Percentiles rank a stretch among this genome's conserved stretches.
Evolutionary conservation across 768 basidiomycete genomes (phyloP).

Genomic region (Leccinum boreale): DNA sequence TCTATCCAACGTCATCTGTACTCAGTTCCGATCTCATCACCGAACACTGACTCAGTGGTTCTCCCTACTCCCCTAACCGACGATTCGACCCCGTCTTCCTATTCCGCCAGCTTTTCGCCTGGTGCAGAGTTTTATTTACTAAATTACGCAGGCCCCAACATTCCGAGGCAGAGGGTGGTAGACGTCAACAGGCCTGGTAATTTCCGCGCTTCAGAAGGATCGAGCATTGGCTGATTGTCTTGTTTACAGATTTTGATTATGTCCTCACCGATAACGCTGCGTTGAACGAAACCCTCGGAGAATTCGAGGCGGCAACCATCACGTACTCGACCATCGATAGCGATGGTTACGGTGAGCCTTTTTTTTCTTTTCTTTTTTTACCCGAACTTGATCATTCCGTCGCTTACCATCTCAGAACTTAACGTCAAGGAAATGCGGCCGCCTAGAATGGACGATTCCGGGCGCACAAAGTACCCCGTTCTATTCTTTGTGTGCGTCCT

Average conservation of each 20-base stretch:
- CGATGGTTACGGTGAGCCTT: constrained; percentile 69
- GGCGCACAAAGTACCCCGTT: constrained; percentile 94
- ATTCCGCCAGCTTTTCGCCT: constrained; percentile 77
- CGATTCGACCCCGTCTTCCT: constrained; percentile 48
- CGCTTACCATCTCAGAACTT: constrained; percentile 52
- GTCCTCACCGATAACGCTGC: constrained; percentile 67
- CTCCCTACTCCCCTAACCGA: constrained; percentile 55
- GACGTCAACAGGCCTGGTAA: constrained; percentile 47
- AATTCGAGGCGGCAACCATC: constrained; percentile 72
- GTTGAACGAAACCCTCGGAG: constrained; percentile 58
- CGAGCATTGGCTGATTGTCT: background rate
- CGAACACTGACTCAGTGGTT: constrained; percentile 28
- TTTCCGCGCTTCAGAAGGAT: constrained; percentile 14
- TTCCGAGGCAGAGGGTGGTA: constrained; percentile 85
- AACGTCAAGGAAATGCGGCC: constrained; percentile 92
- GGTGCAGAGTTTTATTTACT: constrained; percentile 81
- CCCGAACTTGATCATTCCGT: constrained; percentile 12
- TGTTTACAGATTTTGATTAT: constrained; percentile 53
- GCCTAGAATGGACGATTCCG: constrained; percentile 89
- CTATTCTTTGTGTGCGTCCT: constrained; percentile 73
- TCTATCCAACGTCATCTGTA: constrained; percentile 84
- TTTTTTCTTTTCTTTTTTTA: constrained; percentile 3
- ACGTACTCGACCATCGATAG: constrained; percentile 68
- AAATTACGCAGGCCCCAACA: constrained; percentile 72
- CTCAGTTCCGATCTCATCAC: constrained; percentile 66